These are phyloP conservation scores for Phycomyces nitens DNA, from an alignment of 192 early-diverging fungal genomes.

Conservation along the genomic window DNA sequence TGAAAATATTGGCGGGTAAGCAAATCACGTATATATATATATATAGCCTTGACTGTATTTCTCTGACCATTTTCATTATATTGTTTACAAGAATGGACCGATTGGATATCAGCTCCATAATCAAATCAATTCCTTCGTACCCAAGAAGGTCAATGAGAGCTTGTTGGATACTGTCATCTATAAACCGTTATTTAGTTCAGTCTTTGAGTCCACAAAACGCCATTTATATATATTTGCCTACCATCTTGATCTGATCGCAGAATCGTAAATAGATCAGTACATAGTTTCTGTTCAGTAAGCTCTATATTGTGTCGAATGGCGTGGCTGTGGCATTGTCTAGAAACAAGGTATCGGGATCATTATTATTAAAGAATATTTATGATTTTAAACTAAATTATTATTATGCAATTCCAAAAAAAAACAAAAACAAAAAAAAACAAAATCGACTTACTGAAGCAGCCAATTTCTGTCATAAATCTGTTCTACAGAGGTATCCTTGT, in stretches of 20 bases:
- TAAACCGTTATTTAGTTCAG: not conserved
- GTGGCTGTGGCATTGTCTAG: constrained; percentile 55
- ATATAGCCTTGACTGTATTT: no score
- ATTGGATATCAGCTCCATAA: constrained; percentile 53
- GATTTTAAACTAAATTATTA: no score
- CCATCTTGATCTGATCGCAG: constrained; percentile 55
- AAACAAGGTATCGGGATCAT: constrained; percentile 3
- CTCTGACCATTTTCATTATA: constrained; percentile 50
- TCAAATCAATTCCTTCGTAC: constrained; percentile 68
- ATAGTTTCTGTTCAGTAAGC: constrained; percentile 53
- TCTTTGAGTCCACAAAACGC: no score
- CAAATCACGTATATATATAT: not conserved
- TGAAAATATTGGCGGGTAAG: no score
- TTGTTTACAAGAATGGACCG: constrained; percentile 58
- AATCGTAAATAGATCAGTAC: constrained; percentile 67
- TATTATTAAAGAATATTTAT: not conserved
- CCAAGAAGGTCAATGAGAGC: constrained; percentile 72
- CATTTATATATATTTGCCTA: constrained; percentile 28
- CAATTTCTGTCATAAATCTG: constrained; percentile 46
- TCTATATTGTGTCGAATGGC: constrained; percentile 35
- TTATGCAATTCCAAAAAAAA: no score
- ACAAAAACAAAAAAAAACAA: no score
- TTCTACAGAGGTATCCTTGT: not conserved
- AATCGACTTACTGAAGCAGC: constrained; percentile 40
- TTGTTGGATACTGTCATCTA: constrained; percentile 62